A percentile compares a stretch with the other conserved stretches of the same genome.
Conservation (phyloP, 306 rosid genomes). For the Trifolium pratense region DNA sequence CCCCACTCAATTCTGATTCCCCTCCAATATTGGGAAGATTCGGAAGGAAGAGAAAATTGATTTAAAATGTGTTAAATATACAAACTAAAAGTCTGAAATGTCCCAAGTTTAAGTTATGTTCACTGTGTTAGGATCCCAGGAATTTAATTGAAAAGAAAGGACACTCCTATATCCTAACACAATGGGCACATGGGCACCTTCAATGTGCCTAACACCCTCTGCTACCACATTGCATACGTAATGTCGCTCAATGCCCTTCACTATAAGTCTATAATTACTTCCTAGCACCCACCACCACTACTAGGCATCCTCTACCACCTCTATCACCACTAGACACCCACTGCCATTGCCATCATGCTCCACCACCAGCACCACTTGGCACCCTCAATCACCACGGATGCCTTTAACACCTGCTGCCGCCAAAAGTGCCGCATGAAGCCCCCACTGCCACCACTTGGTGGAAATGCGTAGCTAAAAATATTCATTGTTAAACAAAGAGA, state of each 20-base stretch:
- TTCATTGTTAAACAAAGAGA: too few species aligned
- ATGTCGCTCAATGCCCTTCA: background rate
- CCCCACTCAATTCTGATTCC: background rate
- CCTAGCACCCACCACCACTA: background rate
- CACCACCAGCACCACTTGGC: too few species aligned
- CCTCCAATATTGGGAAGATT: background rate
- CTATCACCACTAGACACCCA: too few species aligned
- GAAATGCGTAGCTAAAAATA: too few species aligned
- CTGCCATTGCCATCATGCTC: too few species aligned
- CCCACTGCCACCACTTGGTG: too few species aligned
- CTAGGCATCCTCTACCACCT: background rate
- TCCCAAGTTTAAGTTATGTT: background rate
- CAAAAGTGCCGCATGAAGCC: too few species aligned
- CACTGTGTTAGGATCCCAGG: background rate
- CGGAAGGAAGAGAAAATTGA: background rate
- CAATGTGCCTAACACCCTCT: background rate
- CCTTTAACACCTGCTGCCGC: too few species aligned
- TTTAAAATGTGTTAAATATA: background rate
- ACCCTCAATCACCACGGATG: too few species aligned
- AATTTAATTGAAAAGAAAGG: background rate
- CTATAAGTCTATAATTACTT: too few species aligned
- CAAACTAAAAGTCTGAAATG: slow-evolving; percentile 1
- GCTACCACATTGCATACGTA: background rate
- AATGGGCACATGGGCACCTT: background rate
- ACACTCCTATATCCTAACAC: background rate